Evolutionary conservation across 495 filamentous ascomycete species (phyloP), one percentile per base, ranked within the genome.

Genomic region (Neurospora pannonica): DNA sequence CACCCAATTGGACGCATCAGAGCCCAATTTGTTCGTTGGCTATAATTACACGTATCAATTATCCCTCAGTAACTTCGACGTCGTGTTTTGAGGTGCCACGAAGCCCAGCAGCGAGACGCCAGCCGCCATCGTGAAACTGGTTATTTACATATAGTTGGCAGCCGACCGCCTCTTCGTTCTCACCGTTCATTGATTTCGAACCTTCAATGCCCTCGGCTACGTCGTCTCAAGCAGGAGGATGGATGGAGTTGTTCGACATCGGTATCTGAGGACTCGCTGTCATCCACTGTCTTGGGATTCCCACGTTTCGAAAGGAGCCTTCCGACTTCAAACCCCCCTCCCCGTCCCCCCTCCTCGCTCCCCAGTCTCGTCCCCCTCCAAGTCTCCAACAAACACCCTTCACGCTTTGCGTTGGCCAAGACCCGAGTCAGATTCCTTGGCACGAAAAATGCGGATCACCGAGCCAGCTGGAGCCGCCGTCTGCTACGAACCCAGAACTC

Each of bases 391-490:
- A 71, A 37, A 71, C 70, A 71, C 70, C 38, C n/a, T 71, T 7
- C 34, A 21, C 19, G 28, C 36, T 43, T 39, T 39, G 34, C 38
- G 34, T 71, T 39, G 70, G 70, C 34, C 70, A 38, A 71, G 70
- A 46, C 70, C 70, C 70, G 34, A 71, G 70, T 40, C 70, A 38
- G 70, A 39, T 71, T 71, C 70, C 70, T 71, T 39, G 34, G 70
- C 38, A 28, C n/a, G 15, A 46, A 46, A 21, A 42, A 42, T 42
- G 40, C 40, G 40, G 40, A 17, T 42, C 40, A 42, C 19, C 17
- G 43, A 31, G 28, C 13, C 46, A 54, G 5, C 46, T 54, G 46
- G 46, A 54, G 46, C 46, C 46, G 46, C 46, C 10, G 21, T 62
- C 54, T 17, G 28, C 54, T 31, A 19, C 54, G 54, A 62, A 62